phyloP scores from a whole-genome alignment of 768 basidiomycete species.

The Lactifluus volemus region DNA sequence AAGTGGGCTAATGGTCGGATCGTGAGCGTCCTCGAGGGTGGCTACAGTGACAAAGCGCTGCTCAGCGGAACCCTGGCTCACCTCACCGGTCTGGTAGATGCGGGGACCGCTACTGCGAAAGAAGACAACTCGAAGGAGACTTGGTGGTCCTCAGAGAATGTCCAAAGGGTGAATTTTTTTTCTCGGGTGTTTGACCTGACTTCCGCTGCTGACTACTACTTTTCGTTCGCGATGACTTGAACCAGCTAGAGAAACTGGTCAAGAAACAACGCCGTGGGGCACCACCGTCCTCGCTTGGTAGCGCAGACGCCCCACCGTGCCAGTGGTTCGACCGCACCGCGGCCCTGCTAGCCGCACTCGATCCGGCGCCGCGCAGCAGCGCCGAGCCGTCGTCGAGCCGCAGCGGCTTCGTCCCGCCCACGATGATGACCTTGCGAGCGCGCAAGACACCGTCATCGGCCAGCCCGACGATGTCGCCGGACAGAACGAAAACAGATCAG shows the following conservation, averaged over 20 bases:
- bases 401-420: conserved; percentile 6
- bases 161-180: conserved; percentile 2
- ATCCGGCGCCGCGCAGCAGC: background rate
- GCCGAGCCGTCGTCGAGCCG: conserved; percentile 3
- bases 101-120: background rate
- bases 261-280: conserved; percentile 14
- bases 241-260: conserved; percentile 13
- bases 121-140: background rate
- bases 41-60: conserved; percentile 87
- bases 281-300: background rate
- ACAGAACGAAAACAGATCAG: background rate
- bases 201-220: too few species aligned
- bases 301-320: background rate
- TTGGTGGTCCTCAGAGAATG: conserved; percentile 27
- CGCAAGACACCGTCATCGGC: conserved; percentile 2
- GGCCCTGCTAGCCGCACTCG: conserved; percentile 9
- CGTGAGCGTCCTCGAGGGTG: conserved; percentile 90
- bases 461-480: background rate
- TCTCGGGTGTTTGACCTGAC: too few species aligned
- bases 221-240: too few species aligned
- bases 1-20: conserved; percentile 57
- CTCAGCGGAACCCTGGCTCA: conserved; percentile 80
- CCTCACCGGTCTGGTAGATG: conserved; percentile 53
- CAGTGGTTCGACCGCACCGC: conserved; percentile 18
- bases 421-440: conserved; percentile 13